phyloP scores from a whole-genome alignment of 768 basidiomycete genomes.

The Podaxis sp. region DNA sequence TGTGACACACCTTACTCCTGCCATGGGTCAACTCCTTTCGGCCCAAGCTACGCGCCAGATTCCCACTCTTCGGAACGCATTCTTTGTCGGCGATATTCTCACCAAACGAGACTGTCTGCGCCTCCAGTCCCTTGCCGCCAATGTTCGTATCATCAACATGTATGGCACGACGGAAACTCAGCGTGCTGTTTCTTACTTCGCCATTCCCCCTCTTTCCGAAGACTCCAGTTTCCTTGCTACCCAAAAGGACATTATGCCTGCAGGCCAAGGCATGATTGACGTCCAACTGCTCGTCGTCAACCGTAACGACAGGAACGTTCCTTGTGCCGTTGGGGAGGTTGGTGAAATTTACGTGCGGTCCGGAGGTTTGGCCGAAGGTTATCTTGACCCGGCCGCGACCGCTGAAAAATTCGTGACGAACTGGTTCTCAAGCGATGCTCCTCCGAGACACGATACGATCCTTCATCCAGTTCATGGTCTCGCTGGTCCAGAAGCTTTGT shows the following conservation, averaged over 20 bases:
- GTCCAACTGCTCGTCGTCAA: slow-evolving; percentile 98
- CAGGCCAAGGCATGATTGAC: slow-evolving; percentile 96
- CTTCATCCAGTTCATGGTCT: slow-evolving; percentile 52
- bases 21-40: slow-evolving; percentile 98
- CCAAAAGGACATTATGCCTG: slow-evolving; percentile 97
- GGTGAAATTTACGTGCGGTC: slow-evolving; percentile 99
- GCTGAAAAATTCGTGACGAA: slow-evolving; percentile 91
- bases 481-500: slow-evolving; percentile 68
- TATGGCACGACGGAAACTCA: slow-evolving; percentile 99
- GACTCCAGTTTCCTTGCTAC: slow-evolving; percentile 90
- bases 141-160: slow-evolving; percentile 98
- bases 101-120: slow-evolving; percentile 97
- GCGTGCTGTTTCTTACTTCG: slow-evolving; percentile 96
- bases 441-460: slow-evolving; percentile 69
- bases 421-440: slow-evolving; percentile 69
- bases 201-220: slow-evolving; percentile 77
- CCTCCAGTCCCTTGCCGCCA: slow-evolving; percentile 87
- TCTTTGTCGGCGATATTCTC: slow-evolving; percentile 98
- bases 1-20: slow-evolving; percentile 97
- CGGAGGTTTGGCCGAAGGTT: slow-evolving; percentile 94
- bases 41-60: slow-evolving; percentile 78
- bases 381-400: slow-evolving; percentile 80
- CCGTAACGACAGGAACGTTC: slow-evolving; percentile 75
- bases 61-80: slow-evolving; percentile 83
- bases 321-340: slow-evolving; percentile 93